Evolutionary conservation across 108 stramenopile species (phyloP), one percentile per base, ranked within the genome.

Genomic region (Pseudonitzschia multiseries): DNA sequence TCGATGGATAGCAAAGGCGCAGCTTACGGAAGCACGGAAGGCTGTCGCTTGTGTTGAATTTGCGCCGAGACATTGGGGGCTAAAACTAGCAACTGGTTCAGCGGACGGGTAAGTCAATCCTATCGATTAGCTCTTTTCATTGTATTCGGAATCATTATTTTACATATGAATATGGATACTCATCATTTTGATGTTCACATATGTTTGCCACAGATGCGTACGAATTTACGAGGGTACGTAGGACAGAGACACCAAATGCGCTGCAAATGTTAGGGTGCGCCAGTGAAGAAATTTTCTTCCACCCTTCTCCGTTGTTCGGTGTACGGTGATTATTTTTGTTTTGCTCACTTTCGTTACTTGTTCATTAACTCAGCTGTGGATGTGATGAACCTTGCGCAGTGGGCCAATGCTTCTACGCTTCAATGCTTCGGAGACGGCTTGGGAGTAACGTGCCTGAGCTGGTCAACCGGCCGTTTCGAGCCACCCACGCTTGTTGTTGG

Each of bases 391-490:
- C 69, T 95, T 64, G 77, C 85, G 13, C 87, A 92, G 70, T 98
- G 98, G 98, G 82, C 93, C 20, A 48, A 95, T 51, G 79, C 84
- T 24, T 90, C 86, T 13, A 86, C 78, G 66, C 86, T 79, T 62
- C 75, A 68, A 48, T 79, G 73, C 43, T 83, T 74, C 66, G 67
- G 22, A 1, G 74, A 89, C 69, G 86, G 79, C 21, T 68, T 70
- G 56, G 85, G 74, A 42, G 86, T 93, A 18, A 87, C 95, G 31
- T 93, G 87, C 61, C 70, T 98, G 33, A 87, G 83, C 4, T 97
- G 98, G 98, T 95, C 92, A 29, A 83, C 79, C 0, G 90, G 92
- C 12, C 89, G 96, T 22, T 98, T 97, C 66, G 96, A 97, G 61
- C 93, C 93, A 43, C 93, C 90, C 31, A 95, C 93, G 21, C 79